Conservation (phyloP, 2,329 filamentous ascomycete genomes). For the Hypoxylon rubiginosum region DNA sequence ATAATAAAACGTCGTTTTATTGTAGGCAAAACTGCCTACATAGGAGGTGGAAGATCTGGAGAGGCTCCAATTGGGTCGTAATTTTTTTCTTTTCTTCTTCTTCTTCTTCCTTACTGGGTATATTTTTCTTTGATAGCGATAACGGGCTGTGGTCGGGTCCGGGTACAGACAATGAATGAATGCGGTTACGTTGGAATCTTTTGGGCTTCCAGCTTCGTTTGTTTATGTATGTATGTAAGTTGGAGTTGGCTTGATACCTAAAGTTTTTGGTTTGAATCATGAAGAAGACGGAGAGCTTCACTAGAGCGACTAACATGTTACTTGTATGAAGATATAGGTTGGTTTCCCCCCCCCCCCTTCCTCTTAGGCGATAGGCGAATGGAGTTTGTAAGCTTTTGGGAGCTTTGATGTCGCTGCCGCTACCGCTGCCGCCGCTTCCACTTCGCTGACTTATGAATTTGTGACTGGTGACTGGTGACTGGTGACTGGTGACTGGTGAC, state of each 20-base stretch:
- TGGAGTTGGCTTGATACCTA: constrained; percentile 20
- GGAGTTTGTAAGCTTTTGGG: not conserved
- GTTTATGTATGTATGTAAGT: too few species aligned
- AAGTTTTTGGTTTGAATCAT: constrained; percentile 10
- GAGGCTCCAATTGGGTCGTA: constrained; percentile 18
- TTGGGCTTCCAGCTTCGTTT: too few species aligned
- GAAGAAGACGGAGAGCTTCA: not conserved
- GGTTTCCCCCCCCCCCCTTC: too few species aligned
- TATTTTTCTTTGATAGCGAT: constrained; percentile 22
- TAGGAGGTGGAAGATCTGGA: constrained; percentile 1
- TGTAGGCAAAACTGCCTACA: too few species aligned
- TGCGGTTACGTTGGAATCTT: constrained; percentile 36
- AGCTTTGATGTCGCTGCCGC: not conserved
- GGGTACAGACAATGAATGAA: constrained; percentile 36
- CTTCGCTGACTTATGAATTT: not conserved
- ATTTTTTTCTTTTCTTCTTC: not conserved
- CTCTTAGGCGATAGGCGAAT: not conserved
- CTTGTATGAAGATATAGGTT: not conserved
- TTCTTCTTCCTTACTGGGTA: not conserved
- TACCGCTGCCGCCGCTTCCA: not conserved
- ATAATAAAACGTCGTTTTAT: constrained; percentile 34
- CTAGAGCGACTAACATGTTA: not conserved
- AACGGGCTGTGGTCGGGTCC: constrained; percentile 14
- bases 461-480: not conserved
- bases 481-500: not conserved